Percentiles rank a stretch among this genome's conserved stretches.
Evolutionary conservation across 1,139 yeast genomes (phyloP).

Genomic region (Nadsonia starkeyi-henricii): DNA sequence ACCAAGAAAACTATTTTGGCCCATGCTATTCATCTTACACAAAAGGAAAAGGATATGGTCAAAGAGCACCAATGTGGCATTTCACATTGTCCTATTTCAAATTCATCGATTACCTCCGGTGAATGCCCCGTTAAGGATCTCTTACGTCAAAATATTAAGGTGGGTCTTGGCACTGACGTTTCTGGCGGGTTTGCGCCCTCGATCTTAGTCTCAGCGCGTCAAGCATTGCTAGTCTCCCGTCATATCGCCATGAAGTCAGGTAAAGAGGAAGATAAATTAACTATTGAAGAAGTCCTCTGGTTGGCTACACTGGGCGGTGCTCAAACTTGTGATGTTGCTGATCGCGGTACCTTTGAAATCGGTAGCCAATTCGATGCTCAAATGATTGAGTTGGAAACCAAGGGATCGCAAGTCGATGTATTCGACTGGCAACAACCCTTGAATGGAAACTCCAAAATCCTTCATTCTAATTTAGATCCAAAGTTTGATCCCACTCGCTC

Average conservation of each 20-base stretch:
- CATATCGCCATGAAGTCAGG: constrained; percentile 55
- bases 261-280: constrained; percentile 35
- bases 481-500: constrained; percentile 1
- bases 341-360: constrained; percentile 55
- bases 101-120: constrained; percentile 80
- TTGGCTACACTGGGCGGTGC: constrained; percentile 92
- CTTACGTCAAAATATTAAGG: constrained; percentile 53
- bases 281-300: constrained; percentile 58
- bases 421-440: constrained; percentile 49
- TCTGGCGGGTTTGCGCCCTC: constrained; percentile 86
- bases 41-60: constrained; percentile 48
- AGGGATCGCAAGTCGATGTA: constrained; percentile 50
- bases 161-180: constrained; percentile 81
- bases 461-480: neutral
- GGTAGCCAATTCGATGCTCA: constrained; percentile 84
- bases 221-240: constrained; percentile 71
- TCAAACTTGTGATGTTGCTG: constrained; percentile 45
- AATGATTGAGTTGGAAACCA: constrained; percentile 43
- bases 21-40: constrained; percentile 68
- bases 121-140: constrained; percentile 73
- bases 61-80: constrained; percentile 49
- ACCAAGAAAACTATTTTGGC: constrained; percentile 64
- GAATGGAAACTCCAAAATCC: constrained; percentile 7
- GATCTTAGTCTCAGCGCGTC: constrained; percentile 60
- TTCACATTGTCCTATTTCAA: constrained; percentile 89